Base-by-base conservation (phyloP, 768 basidiomycete species). In the Agrocybe pediades region DNA sequence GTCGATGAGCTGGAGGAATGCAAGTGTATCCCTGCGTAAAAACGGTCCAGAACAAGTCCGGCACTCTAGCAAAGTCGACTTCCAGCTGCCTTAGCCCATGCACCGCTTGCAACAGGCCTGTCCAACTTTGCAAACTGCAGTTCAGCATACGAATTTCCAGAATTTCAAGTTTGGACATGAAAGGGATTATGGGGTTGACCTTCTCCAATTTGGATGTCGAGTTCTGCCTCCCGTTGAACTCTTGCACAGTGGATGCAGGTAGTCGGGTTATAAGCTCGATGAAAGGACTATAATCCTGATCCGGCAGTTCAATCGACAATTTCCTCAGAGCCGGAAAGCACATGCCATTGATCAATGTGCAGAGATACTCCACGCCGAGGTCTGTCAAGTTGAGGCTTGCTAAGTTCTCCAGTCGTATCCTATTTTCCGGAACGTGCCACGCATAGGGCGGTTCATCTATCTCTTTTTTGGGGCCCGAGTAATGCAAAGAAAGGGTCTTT, bases 321-420 rank as follows among this genome's bases (percentile, higher is more conserved):
- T 62, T 67, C 46, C 67, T 65, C 27, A 84, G 62, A 30, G 61
- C 68, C 11, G 84, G 84, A 41, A 82, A 68, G 48, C 68, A 59
- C 16, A 87, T 68, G 25, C 74, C 74, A 30, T 73, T 70, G 59
- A 85, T 65, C 45, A 84, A 63, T 15, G 63, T 65, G 55, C 74
- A 72, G 40, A 84, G 71, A 60, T 83, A 80, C 54, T 79, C 78
- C 1, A 79, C 75, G 63, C 85, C 83, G 53, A 85, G 68, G 65
- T 85, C 82, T 6, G 76, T 79, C 17, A 87, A 69, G 25, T 71
- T 70, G 36, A 87, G 71, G 40, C 78, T 78, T 44, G 64, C 58
- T 29, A 87, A 70, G 7, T 65, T 64, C 5, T 71, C 67, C 40
- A 78, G 60, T 43, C 55, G 58, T 30, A 80, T 71, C 41, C 66